Evolutionary conservation across 768 basidiomycete genomes (phyloP), one percentile per base, ranked within the genome.

Genomic region (Cubamyces lactineus): DNA sequence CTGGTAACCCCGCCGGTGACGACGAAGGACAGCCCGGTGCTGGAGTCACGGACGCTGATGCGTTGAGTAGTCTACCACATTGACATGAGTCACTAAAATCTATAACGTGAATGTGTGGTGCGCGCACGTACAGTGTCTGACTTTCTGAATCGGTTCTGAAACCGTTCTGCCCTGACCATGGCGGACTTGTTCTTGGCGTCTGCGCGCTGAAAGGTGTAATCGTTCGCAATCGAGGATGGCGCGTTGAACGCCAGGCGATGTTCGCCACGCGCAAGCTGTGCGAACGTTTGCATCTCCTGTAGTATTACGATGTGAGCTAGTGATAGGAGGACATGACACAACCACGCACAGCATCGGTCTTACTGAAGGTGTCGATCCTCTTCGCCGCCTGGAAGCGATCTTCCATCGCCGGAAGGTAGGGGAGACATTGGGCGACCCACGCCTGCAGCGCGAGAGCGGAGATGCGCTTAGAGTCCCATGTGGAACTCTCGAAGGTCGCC

Each of bases 291-390:
- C 21, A 72, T 64, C 19, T 59, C 16, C 71, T 72, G 51, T 23
- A 38, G 21, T n/a, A 26, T 8, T 8, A 46, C 16, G 66, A 45
- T 21, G 42, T 38, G 15, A 24, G 41, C 47, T 47, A 24, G 42
- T 43, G 39, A 43, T 4, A 19, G 5, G 17, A 43, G 38, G 26
- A 34, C 28, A 50, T 28, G 24, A 43, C 28, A 24, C 17, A 38
- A 56, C 12, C 19, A 71, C 78, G 43, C 57, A 85, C 84, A 42
- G 68, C 63, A 1, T 69, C 61, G 1, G 66, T 48, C 46, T 81
- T 65, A 12, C 77, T 76, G 8, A 61, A 61, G 1, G 84, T 83
- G 64, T 86, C 73, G 23, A 87, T 80, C 61, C 72, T 75, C 2
- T 64, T 65, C 1, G 81, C 81, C 21, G 76, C 76, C 0, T 72